Conservation (phyloP, 768 basidiomycete species). For the Paxillus rubicundulus region DNA sequence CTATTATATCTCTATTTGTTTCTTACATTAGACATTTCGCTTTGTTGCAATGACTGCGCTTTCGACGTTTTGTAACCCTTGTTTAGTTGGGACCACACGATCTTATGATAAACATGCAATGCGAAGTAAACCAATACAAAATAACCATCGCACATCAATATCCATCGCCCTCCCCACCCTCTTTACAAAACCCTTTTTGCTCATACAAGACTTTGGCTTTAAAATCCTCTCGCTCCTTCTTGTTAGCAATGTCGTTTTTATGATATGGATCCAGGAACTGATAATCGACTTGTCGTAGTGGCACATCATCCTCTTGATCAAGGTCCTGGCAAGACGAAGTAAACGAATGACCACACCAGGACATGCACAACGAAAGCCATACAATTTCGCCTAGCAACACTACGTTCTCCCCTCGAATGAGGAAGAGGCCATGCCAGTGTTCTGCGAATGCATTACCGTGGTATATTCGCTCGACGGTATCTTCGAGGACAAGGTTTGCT, state of each 20-base stretch:
- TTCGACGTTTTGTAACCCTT: constrained; percentile 15
- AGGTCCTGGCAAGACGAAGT: constrained; percentile 60
- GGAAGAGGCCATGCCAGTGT: constrained; percentile 82
- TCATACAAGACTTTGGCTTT: constrained; percentile 82
- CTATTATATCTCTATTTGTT: constrained; percentile 29
- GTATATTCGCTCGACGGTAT: constrained; percentile 93
- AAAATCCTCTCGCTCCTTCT: constrained; percentile 77
- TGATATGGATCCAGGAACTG: constrained; percentile 67
- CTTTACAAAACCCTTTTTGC: constrained; percentile 88
- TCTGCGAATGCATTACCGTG: constrained; percentile 87
- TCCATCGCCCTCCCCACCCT: constrained; percentile 95
- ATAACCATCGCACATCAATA: constrained; percentile 48
- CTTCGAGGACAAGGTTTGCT: constrained; percentile 98
- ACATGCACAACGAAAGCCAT: constrained; percentile 33
- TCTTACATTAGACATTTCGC: constrained; percentile 15
- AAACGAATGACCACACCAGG: constrained; percentile 4
- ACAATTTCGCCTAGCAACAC: constrained; percentile 96
- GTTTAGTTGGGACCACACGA: constrained; percentile 1
- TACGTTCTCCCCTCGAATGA: constrained; percentile 98
- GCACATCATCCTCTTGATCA: constrained; percentile 87
- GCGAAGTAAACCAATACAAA: constrained; percentile 12
- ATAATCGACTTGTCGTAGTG: constrained; percentile 73
- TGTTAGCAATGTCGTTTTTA: constrained; percentile 66
- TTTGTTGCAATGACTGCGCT: constrained; percentile 9
- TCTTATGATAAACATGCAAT: constrained; percentile 1